Evolutionary conservation across 2,329 filamentous ascomycete species (phyloP).

Genomic region (Simplicillium aogashimaense): DNA sequence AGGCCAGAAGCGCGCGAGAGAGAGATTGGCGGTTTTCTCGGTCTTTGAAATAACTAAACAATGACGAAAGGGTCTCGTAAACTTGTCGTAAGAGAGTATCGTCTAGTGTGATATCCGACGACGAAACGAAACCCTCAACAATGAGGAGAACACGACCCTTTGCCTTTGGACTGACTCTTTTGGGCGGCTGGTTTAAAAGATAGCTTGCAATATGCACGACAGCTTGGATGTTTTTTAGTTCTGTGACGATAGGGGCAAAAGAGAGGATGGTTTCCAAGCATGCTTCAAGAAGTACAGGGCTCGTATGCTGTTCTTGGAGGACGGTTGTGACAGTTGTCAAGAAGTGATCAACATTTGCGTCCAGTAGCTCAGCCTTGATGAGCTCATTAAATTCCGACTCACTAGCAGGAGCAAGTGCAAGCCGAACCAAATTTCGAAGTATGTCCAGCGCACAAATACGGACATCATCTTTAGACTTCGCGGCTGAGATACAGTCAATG

Average conservation of each 20-base stretch:
- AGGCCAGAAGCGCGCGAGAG: conserved; percentile 60
- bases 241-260: conserved; percentile 59
- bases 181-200: conserved; percentile 74
- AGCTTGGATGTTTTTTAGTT: conserved; percentile 60
- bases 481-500: conserved; percentile 59
- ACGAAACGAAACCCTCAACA: conserved; percentile 67
- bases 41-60: conserved; percentile 89
- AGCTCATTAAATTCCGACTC: conserved; percentile 48
- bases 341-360: conserved; percentile 48
- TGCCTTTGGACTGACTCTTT: conserved; percentile 69
- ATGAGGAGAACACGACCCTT: conserved; percentile 76
- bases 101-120: conserved; percentile 35
- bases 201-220: conserved; percentile 73
- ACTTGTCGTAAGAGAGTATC: conserved; percentile 49
- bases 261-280: conserved; percentile 73
- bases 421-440: conserved; percentile 56
- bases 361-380: conserved; percentile 45
- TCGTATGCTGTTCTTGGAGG: conserved; percentile 48
- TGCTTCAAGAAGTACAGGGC: conserved; percentile 67
- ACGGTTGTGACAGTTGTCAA: conserved; percentile 59
- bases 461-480: conserved; percentile 76
- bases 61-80: conserved; percentile 64
- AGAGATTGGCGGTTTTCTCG: conserved; percentile 64
- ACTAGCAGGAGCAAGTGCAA: conserved; percentile 43
- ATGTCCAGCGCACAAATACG: conserved; percentile 74